phyloP scores from a whole-genome alignment of 345 rosid species.

The Clarkia xantiana region DNA sequence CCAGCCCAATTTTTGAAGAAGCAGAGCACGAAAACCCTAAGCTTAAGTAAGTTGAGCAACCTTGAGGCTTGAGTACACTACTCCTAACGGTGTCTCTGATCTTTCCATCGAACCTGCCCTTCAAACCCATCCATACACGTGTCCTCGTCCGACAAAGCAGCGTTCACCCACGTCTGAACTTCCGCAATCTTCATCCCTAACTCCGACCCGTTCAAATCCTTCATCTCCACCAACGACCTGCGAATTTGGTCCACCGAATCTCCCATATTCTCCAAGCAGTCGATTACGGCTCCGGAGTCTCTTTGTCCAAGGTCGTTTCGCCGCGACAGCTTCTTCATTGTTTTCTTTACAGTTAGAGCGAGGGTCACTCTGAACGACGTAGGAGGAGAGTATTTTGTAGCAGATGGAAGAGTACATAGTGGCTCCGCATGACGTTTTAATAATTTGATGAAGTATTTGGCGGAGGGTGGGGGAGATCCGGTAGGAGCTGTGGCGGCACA shows the following conservation, averaged over 20 bases:
- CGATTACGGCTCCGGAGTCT: conserved; percentile 19
- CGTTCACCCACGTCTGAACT: conserved; percentile 34
- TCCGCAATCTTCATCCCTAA: conserved; percentile 18
- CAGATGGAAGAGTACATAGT: conserved; percentile 26
- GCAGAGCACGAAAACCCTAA: too few species aligned
- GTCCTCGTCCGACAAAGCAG: conserved; percentile 33
- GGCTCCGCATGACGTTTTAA: conserved; percentile 19
- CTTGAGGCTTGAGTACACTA: conserved; percentile 8
- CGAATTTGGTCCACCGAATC: conserved; percentile 21
- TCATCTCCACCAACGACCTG: conserved; percentile 20
- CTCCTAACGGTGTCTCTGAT: conserved; percentile 15
- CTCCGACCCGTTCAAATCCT: conserved; percentile 18
- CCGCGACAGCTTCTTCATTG: conserved; percentile 7
- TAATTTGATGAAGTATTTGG: conserved; percentile 17
- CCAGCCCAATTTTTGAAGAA: too few species aligned
- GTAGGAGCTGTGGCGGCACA: neutral
- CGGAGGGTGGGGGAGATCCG: neutral
- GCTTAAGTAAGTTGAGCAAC: conserved; percentile 24
- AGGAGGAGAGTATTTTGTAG: conserved; percentile 21
- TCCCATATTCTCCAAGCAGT: conserved; percentile 22
- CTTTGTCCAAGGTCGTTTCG: conserved; percentile 7
- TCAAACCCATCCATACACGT: conserved; percentile 27
- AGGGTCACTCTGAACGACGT: conserved; percentile 17
- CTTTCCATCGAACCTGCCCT: conserved; percentile 11
- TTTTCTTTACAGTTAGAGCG: conserved; percentile 15